Base-by-base conservation (phyloP, 768 basidiomycete genomes). In the Amylocystis lapponica region DNA sequence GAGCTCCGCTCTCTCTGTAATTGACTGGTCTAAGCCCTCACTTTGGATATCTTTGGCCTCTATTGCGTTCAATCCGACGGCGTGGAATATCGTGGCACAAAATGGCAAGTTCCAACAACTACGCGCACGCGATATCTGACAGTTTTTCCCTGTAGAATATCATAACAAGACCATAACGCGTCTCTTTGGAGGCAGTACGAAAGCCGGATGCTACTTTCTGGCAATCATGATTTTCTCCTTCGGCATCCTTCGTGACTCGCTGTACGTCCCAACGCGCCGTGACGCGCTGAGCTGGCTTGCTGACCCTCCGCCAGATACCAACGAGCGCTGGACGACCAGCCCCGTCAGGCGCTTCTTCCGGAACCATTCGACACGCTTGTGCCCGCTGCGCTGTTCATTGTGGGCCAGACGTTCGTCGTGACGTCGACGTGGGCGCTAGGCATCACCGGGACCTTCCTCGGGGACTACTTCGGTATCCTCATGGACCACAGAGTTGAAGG, bases 71-170 rank as follows among this genome's bases (percentile, higher is more conserved):
- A 97, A 97, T 56, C 95, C 95, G 0, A 81, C 82, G 1, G 92
- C 85, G 46, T 99, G 95, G 95, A 99, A 99, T 64, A 80, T 92
- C 49, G 80, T 94, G 22, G 95, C 95, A 20, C 83, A 81, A 43
- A 91, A 94, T 67, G 92, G 92, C 92, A 49, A 37, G 79, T 66
- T 16, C 8, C 4, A 8, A 36, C 27, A 8, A 34, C 25, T 21
- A 23, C 40, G 11, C 26, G 21, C 7, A 40, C 12, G 14, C 19
- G n/a, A 22, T 4, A 25, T 16, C 8, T 21, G 10, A 6, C 10
- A 34, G 22, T 1, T 11, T n/a, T 31, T 9, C 26, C 22, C 13
- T 14, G 20, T 50, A 86, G 83, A 86, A 55, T 89, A 88, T 66
- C 79, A 69, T 47, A 86, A 93, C 66, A 90, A 86, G 64, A 86